Conservation (phyloP, 192 early-diverging fungal species). For the Coemansia sp. region DNA sequence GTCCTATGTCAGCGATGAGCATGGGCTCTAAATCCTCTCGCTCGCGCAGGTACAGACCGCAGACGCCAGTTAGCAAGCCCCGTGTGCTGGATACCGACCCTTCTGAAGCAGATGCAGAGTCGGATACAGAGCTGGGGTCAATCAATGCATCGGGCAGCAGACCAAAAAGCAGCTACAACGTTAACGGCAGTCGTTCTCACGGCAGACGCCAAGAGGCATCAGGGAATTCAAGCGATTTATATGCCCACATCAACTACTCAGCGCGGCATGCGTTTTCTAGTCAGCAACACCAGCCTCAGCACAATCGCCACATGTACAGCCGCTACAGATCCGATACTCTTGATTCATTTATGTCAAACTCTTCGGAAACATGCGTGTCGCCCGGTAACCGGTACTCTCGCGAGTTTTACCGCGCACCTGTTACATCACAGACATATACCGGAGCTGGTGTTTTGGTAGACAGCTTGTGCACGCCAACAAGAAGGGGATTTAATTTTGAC, state of each 20-base stretch:
- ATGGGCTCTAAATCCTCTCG: neutral
- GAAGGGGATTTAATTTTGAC: constrained; percentile 4
- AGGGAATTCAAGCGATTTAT: neutral
- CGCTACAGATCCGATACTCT: constrained; percentile 35
- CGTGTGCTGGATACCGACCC: constrained; percentile 16
- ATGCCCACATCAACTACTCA: neutral
- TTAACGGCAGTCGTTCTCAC: neutral
- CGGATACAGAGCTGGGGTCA: constrained; percentile 27
- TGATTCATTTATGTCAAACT: constrained; percentile 40
- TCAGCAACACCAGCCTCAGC: neutral
- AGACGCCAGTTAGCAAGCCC: neutral
- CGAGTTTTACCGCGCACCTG: constrained; percentile 14
- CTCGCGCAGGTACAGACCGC: constrained; percentile 9
- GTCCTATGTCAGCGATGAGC: constrained; percentile 6
- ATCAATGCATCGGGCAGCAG: neutral
- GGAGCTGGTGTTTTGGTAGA: neutral
- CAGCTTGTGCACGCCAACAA: constrained; percentile 11
- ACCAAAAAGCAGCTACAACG: neutral
- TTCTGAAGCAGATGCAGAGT: constrained; percentile 43
- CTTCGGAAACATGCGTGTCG: constrained; percentile 50
- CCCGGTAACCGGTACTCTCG: constrained; percentile 21
- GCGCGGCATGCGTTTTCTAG: neutral
- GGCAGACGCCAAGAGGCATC: neutral
- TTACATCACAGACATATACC: neutral
- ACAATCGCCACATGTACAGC: neutral